Percentiles rank a stretch among this genome's conserved stretches.
These are phyloP conservation scores for Colletotrichum limetticola DNA, from an alignment of 2,329 filamentous ascomycete species.

Conservation along the genomic window DNA sequence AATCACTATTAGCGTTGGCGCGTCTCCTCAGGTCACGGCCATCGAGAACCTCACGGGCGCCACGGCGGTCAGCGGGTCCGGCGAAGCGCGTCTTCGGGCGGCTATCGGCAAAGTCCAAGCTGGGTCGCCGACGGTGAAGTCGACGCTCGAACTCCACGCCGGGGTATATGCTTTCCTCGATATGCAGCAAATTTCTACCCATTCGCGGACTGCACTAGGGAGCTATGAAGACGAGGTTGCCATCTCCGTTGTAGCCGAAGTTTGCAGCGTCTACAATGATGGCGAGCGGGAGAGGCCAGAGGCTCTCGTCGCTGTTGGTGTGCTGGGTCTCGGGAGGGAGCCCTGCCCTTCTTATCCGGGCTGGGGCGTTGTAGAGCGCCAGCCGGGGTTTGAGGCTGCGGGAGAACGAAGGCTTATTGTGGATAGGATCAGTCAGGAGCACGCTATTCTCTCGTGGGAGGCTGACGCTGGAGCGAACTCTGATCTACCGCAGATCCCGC, in stretches of 20 bases:
- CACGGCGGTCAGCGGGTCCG: background rate
- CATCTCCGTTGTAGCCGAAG: conserved; percentile 68
- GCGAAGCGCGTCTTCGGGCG: background rate
- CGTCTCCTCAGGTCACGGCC: conserved; percentile 45
- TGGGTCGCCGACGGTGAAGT: conserved; percentile 13
- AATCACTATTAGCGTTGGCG: conserved; percentile 44
- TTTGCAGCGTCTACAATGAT: conserved; percentile 67
- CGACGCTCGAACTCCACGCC: conserved; percentile 68
- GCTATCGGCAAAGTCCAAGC: background rate
- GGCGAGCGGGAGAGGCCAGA: conserved; percentile 51
- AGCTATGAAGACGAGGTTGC: conserved; percentile 59
- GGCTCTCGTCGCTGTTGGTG: conserved; percentile 67
- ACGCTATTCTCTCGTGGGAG: conserved; percentile 67
- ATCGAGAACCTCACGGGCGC: conserved; percentile 39
- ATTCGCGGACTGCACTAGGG: conserved; percentile 46
- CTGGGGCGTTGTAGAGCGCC: conserved; percentile 67
- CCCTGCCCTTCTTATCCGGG: conserved; percentile 69
- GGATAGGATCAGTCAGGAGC: conserved; percentile 72
- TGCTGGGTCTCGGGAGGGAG: conserved; percentile 69
- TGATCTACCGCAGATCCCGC: conserved; percentile 41
- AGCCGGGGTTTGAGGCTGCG: conserved; percentile 8
- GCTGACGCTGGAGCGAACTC: conserved; percentile 37
- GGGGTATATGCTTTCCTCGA: conserved; percentile 74
- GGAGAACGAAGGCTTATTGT: conserved; percentile 57
- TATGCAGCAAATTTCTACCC: conserved; percentile 72